Evolutionary conservation across 225 moss, liverwort and hornwort species (phyloP).

Genomic region (Marchantia polymorpha): DNA sequence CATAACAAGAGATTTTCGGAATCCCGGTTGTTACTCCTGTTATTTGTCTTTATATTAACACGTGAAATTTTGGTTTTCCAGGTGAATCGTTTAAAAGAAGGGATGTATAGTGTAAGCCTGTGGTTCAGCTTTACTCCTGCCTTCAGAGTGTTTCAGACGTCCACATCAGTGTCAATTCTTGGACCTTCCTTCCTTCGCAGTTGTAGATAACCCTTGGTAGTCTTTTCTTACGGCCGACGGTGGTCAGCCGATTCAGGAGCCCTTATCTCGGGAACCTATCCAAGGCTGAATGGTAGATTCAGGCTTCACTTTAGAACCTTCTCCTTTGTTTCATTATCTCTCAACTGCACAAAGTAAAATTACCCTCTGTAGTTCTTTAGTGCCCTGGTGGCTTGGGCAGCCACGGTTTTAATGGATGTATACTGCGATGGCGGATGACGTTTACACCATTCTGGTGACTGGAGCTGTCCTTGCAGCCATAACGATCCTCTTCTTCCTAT

Average conservation of each 20-base stretch:
- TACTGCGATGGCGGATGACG: conserved; percentile 37
- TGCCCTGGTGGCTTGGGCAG: conserved; percentile 19
- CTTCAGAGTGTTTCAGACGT: background rate
- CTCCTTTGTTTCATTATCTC: background rate
- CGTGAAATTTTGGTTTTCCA: background rate
- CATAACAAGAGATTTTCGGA: too few relatives aligned
- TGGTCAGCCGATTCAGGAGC: background rate
- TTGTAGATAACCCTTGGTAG: background rate
- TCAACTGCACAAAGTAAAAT: background rate
- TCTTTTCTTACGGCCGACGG: too few relatives aligned
- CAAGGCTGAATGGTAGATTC: background rate
- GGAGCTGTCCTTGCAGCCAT: conserved; percentile 35
- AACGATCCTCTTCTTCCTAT: conserved; percentile 24
- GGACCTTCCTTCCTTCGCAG: background rate
- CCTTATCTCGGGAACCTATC: background rate
- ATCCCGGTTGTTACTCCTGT: too few relatives aligned
- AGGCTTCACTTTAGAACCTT: background rate
- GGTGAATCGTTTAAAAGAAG: background rate
- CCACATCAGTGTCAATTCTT: conserved; percentile 1
- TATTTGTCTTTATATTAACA: background rate
- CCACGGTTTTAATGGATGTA: conserved; percentile 34
- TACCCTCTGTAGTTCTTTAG: background rate
- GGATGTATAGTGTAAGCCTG: background rate
- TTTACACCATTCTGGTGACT: conserved; percentile 37
- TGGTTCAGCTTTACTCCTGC: background rate